These are phyloP conservation scores for Candida cerambycidarum DNA, from an alignment of 805 yeast genomes.

Conservation along the genomic window DNA sequence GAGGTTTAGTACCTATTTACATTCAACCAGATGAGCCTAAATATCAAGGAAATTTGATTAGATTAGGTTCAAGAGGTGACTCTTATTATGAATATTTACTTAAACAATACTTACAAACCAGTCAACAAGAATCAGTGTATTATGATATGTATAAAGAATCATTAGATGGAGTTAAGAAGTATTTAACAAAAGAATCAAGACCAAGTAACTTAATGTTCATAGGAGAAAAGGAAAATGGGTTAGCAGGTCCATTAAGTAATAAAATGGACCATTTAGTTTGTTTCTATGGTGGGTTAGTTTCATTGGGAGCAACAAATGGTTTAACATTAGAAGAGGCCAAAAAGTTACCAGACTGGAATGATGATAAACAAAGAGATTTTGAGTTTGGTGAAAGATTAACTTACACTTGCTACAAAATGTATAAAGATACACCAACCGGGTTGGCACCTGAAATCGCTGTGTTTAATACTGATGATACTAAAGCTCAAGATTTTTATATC, in stretches of 20 bases:
- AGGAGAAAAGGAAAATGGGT: slow-evolving; percentile 75
- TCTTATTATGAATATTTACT: slow-evolving; percentile 87
- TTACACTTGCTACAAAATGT: slow-evolving; percentile 81
- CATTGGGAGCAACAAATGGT: slow-evolving; percentile 88
- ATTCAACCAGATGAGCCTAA: slow-evolving; percentile 73
- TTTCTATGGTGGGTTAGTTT: slow-evolving; percentile 84
- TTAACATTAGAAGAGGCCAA: slow-evolving; percentile 54
- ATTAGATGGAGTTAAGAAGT: slow-evolving; percentile 71
- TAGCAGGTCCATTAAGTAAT: slow-evolving; percentile 56
- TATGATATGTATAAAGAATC: slow-evolving; percentile 75
- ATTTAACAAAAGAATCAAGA: slow-evolving; percentile 56
- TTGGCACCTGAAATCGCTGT: slow-evolving; percentile 86
- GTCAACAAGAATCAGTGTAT: slow-evolving; percentile 58
- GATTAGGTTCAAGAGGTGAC: slow-evolving; percentile 91
- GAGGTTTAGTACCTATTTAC: slow-evolving; percentile 82
- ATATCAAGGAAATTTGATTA: slow-evolving; percentile 61
- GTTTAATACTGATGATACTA: slow-evolving; percentile 58
- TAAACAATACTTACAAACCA: slow-evolving; percentile 82
- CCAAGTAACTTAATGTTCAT: slow-evolving; percentile 67
- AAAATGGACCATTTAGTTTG: slow-evolving; percentile 95
- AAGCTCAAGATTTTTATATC: slow-evolving; percentile 58
- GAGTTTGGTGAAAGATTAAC: slow-evolving; percentile 72
- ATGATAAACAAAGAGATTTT: slow-evolving; percentile 60
- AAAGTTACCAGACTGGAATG: slow-evolving; percentile 55
- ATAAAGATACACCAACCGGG: slow-evolving; percentile 70